A percentile compares a stretch with the other conserved stretches of the same genome.
phyloP scores from a whole-genome alignment of 352 stramenopile genomes.

The Globisporangium carolinianum region DNA sequence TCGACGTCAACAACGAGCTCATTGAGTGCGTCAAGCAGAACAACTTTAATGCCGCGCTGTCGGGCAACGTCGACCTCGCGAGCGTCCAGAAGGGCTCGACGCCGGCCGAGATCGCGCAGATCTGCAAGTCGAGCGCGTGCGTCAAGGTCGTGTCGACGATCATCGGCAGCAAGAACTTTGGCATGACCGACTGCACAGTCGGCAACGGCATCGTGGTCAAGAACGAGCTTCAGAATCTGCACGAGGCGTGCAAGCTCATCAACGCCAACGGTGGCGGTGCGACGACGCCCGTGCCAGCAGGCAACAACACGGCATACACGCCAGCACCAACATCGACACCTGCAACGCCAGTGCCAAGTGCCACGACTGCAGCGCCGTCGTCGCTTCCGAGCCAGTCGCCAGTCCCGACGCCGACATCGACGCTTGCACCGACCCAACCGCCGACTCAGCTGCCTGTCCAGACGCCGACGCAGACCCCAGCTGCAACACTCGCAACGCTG shows the following conservation, averaged over 20 bases:
- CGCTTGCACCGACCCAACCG: constrained; percentile 2
- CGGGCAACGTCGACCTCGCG: constrained; percentile 35
- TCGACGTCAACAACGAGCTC: constrained; percentile 41
- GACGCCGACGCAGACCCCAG: constrained; percentile 2
- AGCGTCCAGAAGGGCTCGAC: constrained; percentile 24
- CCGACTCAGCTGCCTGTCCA: too few relatives aligned
- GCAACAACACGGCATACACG: constrained; percentile 8
- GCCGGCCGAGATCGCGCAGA: constrained; percentile 27
- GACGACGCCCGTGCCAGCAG: neutral
- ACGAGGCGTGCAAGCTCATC: constrained; percentile 31
- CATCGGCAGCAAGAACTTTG: constrained; percentile 39
- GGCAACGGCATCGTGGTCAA: constrained; percentile 40
- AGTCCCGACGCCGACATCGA: constrained; percentile 1
- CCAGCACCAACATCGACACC: constrained; percentile 4
- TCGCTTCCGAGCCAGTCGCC: neutral
- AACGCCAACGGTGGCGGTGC: neutral
- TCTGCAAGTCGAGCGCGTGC: constrained; percentile 35
- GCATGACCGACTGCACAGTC: constrained; percentile 48
- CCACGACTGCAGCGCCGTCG: constrained; percentile 2
- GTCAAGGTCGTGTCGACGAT: constrained; percentile 36
- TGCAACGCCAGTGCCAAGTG: neutral
- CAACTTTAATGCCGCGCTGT: constrained; percentile 41
- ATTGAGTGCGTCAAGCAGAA: constrained; percentile 43
- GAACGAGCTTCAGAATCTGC: constrained; percentile 36
- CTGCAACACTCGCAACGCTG: constrained; percentile 6